Conservation (phyloP, 352 stramenopile genomes). For the Pythium rishiriense region DNA sequence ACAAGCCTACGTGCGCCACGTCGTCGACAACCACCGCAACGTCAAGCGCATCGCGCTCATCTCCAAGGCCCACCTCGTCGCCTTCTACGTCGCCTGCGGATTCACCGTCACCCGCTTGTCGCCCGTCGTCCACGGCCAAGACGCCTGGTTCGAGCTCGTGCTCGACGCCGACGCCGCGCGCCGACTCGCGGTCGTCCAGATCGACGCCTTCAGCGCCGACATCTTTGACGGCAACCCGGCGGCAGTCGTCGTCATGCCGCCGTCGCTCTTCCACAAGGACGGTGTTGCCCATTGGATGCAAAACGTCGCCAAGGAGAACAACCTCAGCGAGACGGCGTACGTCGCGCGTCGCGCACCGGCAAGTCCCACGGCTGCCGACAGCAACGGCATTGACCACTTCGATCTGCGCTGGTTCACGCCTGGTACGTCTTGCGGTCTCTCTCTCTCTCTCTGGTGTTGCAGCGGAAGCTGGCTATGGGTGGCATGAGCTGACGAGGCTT, state of each 20-base stretch:
- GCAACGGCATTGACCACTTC: conserved; percentile 30
- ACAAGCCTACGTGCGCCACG: conserved; percentile 66
- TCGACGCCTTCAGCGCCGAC: conserved; percentile 70
- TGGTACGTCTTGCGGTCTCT: conserved; percentile 38
- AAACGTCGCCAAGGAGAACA: conserved; percentile 89
- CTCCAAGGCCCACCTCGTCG: conserved; percentile 78
- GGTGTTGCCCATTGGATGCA: conserved; percentile 52
- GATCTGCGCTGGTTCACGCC: conserved; percentile 70
- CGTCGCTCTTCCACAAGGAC: conserved; percentile 32
- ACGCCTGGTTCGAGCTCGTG: conserved; percentile 83
- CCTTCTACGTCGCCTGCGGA: conserved; percentile 83
- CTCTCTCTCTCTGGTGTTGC: too few relatives aligned
- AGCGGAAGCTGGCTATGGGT: neutral
- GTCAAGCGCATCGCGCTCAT: conserved; percentile 81
- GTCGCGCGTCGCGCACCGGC: conserved; percentile 35
- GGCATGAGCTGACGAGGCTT: neutral
- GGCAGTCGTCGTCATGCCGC: conserved; percentile 76
- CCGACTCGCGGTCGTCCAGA: conserved; percentile 39
- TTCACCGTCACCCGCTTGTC: conserved; percentile 75
- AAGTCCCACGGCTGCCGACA: neutral
- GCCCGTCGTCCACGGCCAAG: conserved; percentile 76
- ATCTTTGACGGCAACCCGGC: conserved; percentile 90
- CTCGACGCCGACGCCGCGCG: conserved; percentile 47
- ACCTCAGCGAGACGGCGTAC: conserved; percentile 93
- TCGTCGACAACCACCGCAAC: conserved; percentile 41